Evolutionary conservation across 2,329 filamentous ascomycete genomes (phyloP).

Genomic region (Neopestalotiopsis sp.): DNA sequence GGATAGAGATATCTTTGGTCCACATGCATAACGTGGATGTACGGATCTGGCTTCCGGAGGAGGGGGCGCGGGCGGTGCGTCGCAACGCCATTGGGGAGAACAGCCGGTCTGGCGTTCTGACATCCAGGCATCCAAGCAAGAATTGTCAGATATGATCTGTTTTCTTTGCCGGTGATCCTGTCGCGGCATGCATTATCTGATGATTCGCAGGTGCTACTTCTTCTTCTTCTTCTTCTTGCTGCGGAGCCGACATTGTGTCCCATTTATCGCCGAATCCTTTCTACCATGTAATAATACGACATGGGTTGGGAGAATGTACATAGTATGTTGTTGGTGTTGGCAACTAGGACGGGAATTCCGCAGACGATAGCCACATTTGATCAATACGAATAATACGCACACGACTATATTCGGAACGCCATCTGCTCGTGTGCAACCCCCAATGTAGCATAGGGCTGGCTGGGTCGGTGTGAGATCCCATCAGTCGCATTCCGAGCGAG

Average conservation of each 20-base stretch:
- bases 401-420: too few species aligned
- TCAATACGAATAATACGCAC: not conserved
- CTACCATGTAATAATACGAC: not conserved
- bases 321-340: not conserved
- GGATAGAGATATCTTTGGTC: not conserved
- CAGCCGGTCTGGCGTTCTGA: not conserved
- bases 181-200: not conserved
- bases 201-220: not conserved
- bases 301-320: not conserved
- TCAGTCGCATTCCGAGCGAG: not conserved
- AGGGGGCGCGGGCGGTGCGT: not conserved
- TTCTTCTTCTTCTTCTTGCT: not conserved
- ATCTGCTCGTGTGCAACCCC: not conserved
- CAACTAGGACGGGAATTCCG: too few species aligned
- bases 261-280: not conserved
- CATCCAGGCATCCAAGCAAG: not conserved
- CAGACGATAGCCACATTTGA: not conserved
- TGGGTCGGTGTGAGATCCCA: not conserved
- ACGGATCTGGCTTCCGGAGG: slow-evolving; percentile 12
- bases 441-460: not conserved
- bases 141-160: not conserved
- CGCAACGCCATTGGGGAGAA: not conserved
- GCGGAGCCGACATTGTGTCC: not conserved
- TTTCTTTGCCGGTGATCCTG: not conserved
- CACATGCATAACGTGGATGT: slow-evolving; percentile 3